Evolutionary conservation across 495 filamentous ascomycete genomes (phyloP), one percentile per base, ranked within the genome.

Genomic region (Penicillium angulare): DNA sequence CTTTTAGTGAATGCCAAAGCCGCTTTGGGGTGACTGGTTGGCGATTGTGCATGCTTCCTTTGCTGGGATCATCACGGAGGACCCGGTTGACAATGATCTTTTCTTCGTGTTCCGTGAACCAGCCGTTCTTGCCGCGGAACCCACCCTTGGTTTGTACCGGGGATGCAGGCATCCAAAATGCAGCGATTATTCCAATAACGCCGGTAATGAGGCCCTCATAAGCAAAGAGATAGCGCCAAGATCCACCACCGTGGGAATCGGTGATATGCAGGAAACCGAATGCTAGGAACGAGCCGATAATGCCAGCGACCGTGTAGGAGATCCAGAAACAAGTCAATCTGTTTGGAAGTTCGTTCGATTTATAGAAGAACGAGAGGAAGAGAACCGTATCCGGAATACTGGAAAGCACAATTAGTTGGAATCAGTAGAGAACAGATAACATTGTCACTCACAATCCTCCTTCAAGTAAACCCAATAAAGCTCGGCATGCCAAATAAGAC

Each of bases 281-380:
- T 13, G 76, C 79, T 7, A 81, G 46, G 15, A 80, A 71, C 0
- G 66, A 67, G 9, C 72, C 71, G 12, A 79, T 36, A 31, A 80
- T 73, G 21, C 55, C 57, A 0, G 86, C 72, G 69, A 76, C 74
- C 66, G 71, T 82, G 81, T 79, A 6, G n/a, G 61, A 52, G 4
- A 63, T 48, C 84, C 86, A 90, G 58, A 87, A 88, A 52, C 74
- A 81, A 16, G 73, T 69, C 13, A 87, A 71, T 5, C 84, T 77
- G 5, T 80, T 69, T 0, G 85, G 80, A 3, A 90, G 70, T 56
- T 87, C 86, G 20, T 78, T 73, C 42, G 78, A 75, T 45, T 76
- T 87, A 59, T 84, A 87, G 60, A 87, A 91, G 65, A 88, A 90
- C 1, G 82, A 84, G 2, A 90, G 73, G 54, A 86, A 90, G 1